phyloP scores from a whole-genome alignment of 2,329 filamentous ascomycete species.

The Arthrobotrys sphaeroides region DNA sequence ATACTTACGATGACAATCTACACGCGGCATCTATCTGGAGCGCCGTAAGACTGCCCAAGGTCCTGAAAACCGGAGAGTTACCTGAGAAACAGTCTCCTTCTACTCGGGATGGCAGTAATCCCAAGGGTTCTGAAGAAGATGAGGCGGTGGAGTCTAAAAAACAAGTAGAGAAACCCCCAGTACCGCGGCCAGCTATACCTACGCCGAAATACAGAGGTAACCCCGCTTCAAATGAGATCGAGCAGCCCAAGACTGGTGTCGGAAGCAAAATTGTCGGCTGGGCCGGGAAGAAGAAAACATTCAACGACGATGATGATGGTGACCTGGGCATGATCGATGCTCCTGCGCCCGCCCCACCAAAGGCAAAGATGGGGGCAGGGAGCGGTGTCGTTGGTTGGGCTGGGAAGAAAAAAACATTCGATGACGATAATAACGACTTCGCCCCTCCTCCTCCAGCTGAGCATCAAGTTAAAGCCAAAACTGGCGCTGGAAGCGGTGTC shows the following conservation, averaged over 20 bases:
- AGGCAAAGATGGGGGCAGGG: constrained; percentile 34
- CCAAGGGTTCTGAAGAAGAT: constrained; percentile 57
- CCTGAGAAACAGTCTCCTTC: constrained; percentile 1
- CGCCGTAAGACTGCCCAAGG: constrained; percentile 26
- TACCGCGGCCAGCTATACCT: constrained; percentile 16
- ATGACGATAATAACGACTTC: constrained; percentile 26
- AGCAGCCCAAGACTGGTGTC: not conserved
- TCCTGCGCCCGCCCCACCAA: not conserved
- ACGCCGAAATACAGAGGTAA: not conserved
- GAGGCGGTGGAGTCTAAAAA: constrained; percentile 59
- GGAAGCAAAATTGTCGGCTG: constrained; percentile 28
- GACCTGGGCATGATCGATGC: constrained; percentile 33
- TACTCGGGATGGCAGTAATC: constrained; percentile 55
- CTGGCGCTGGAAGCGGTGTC: constrained; percentile 44
- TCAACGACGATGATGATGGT: constrained; percentile 6
- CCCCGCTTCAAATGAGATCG: not conserved
- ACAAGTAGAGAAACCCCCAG: not conserved
- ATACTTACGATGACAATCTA: constrained; percentile 25
- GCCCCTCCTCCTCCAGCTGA: not conserved
- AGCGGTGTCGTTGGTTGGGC: constrained; percentile 45
- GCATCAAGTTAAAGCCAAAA: constrained; percentile 24
- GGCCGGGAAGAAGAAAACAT: constrained; percentile 31
- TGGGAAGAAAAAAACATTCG: constrained; percentile 48
- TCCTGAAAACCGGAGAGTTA: constrained; percentile 32
- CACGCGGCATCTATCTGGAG: constrained; percentile 37